Conservation (phyloP, 1,139 yeast genomes). For the Debaryomycetaceae sp. region DNA sequence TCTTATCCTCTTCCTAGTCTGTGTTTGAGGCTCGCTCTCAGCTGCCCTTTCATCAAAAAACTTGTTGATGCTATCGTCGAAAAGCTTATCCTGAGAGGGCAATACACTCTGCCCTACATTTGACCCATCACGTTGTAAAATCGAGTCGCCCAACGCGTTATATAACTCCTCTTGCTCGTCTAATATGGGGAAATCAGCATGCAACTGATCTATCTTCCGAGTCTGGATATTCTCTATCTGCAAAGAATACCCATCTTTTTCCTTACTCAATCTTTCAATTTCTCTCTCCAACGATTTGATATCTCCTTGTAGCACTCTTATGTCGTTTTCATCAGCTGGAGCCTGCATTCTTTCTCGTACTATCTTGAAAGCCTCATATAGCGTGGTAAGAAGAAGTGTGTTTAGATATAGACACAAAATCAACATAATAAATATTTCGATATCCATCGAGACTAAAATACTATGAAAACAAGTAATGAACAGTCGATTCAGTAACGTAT, state of each 20-base stretch:
- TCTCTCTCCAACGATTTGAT: slow-evolving; percentile 13
- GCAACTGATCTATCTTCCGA: background rate
- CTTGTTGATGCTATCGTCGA: slow-evolving; percentile 26
- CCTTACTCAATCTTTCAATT: slow-evolving; percentile 10
- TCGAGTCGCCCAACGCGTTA: background rate
- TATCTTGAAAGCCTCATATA: background rate
- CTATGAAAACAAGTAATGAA: slow-evolving; percentile 1
- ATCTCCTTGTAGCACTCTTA: slow-evolving; percentile 12
- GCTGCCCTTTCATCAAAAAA: slow-evolving; percentile 14
- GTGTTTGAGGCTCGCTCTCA: slow-evolving; percentile 1
- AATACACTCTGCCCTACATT: slow-evolving; percentile 9
- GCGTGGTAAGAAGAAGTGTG: background rate
- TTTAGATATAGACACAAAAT: background rate
- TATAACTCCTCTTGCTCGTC: background rate
- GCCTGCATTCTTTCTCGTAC: background rate
- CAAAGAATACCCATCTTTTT: slow-evolving; percentile 4
- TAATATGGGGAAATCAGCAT: background rate
- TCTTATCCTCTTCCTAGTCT: slow-evolving; percentile 1
- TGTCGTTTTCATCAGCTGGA: slow-evolving; percentile 3
- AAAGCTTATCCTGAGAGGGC: slow-evolving; percentile 16
- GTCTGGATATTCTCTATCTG: background rate
- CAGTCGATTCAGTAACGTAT: slow-evolving; percentile 25
- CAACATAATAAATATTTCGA: background rate
- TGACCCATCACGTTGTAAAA: slow-evolving; percentile 5
- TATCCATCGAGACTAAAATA: background rate